Evolutionary conservation across 1,139 yeast species (phyloP), one percentile per base, ranked within the genome.

Genomic region (Pichia sp.): DNA sequence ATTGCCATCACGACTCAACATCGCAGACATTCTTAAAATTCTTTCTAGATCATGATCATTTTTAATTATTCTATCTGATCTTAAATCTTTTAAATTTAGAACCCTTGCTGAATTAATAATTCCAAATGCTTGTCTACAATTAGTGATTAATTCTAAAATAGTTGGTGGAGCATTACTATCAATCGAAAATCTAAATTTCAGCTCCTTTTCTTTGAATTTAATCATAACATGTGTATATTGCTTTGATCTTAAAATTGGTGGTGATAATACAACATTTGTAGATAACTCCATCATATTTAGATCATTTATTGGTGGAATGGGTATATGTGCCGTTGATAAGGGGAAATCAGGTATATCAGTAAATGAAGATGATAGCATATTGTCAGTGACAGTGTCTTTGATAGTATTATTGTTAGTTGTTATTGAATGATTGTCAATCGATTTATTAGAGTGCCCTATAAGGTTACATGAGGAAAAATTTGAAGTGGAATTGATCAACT

Each of bases 121-220:
- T 16, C 78, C 76, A 66, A 87, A 87, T 18, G 89, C 90, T 50
- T 75, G 72, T 55, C 80, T 79, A 25, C 87, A 88, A 64, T 87
- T 87, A 52, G 84, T 87, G 25, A 86, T 64, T 25, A 87, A 69
- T 64, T 87, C 96, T 19, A 76, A 62, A 53, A 79, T 71, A 8
- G 86, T 81, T 8, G 91, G 96, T 3, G 90, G 83, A 0, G 91
- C 82, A 16, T 83, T 77, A 49, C 77, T 77, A 29, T 70, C 65
- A 6, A 79, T 75, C n/a, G 84, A 77, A 65, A 76, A 87, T 5
- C 80, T 74, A 60, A 87, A 82, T 50, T 83, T 79, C 44, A 87
- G 63, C 42, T 63, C 65, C 50, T 71, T 70, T 39, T 67, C 66
- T 44, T 70, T 68, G 60, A 70, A 85, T 68, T 65, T 74, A 57